Evolutionary conservation across 1,284 basidiomycete genomes (phyloP).

Genomic region (Neonothopanus nambi): DNA sequence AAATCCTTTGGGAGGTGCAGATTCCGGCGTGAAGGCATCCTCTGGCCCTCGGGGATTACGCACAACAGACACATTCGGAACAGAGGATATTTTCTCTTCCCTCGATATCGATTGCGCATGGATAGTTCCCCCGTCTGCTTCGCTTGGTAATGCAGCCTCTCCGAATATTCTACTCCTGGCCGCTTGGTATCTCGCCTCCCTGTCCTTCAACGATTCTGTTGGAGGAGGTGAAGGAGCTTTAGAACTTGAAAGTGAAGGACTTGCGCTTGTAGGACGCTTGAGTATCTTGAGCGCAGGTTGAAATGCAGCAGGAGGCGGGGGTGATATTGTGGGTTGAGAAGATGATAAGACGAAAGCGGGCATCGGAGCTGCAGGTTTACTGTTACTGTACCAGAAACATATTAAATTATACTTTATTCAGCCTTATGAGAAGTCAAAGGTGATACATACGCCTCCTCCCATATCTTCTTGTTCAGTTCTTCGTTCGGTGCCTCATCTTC

Average conservation of each 20-base stretch:
- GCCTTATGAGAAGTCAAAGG: background rate
- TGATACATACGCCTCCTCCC: slow-evolving; percentile 44
- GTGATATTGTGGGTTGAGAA: slow-evolving; percentile 25
- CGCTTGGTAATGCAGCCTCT: background rate
- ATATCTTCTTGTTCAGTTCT: slow-evolving; percentile 41
- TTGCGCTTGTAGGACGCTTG: slow-evolving; percentile 38
- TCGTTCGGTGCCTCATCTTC: slow-evolving; percentile 27
- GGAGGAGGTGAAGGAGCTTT: slow-evolving; percentile 23
- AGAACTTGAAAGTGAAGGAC: slow-evolving; percentile 20
- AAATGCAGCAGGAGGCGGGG: slow-evolving; percentile 39
- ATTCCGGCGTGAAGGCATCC: background rate
- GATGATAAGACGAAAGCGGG: slow-evolving; percentile 38
- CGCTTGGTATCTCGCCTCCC: slow-evolving; percentile 44
- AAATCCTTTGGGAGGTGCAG: slow-evolving; percentile 5
- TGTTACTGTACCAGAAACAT: slow-evolving; percentile 31
- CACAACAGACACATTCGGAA: background rate
- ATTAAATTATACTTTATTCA: slow-evolving; percentile 1
- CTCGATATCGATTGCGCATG: background rate
- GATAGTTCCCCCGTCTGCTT: background rate
- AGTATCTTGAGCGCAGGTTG: slow-evolving; percentile 44
- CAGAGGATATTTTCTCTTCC: background rate
- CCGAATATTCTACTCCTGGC: slow-evolving; percentile 48
- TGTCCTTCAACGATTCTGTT: slow-evolving; percentile 36
- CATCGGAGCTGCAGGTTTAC: slow-evolving; percentile 41
- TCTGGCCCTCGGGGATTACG: slow-evolving; percentile 13